These are phyloP conservation scores for Colletotrichum melonis DNA, from an alignment of 2,329 filamentous ascomycete species.

Conservation along the genomic window DNA sequence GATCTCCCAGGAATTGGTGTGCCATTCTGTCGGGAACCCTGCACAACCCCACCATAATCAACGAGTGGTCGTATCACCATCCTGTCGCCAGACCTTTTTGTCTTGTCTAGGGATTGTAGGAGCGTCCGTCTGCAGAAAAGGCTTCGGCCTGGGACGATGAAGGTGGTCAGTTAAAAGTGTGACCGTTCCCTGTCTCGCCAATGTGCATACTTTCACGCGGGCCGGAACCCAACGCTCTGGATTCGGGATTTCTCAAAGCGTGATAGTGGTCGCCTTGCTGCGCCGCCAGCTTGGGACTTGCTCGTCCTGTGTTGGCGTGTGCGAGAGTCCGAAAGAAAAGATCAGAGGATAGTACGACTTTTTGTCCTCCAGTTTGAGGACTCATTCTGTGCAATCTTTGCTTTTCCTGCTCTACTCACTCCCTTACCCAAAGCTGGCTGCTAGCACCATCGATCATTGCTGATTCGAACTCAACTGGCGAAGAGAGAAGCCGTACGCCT, in stretches of 20 bases:
- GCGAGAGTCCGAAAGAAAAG: not conserved
- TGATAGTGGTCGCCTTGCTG: slow-evolving; percentile 17
- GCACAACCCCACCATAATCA: not conserved
- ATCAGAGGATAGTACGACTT: not conserved
- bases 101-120: slow-evolving; percentile 28
- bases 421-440: not conserved
- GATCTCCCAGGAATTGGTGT: slow-evolving; percentile 19
- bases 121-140: not conserved
- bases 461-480: not conserved
- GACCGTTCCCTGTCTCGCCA: slow-evolving; percentile 2
- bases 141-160: not conserved
- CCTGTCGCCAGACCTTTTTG: slow-evolving; percentile 1
- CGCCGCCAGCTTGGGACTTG: slow-evolving; percentile 3
- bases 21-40: slow-evolving; percentile 13
- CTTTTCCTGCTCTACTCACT: slow-evolving; percentile 1
- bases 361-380: not conserved
- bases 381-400: slow-evolving; percentile 4
- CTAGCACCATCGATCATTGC: not conserved
- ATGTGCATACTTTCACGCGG: not conserved
- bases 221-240: slow-evolving; percentile 23
- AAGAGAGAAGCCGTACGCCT: not conserved
- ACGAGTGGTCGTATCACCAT: not conserved
- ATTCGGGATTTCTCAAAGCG: slow-evolving; percentile 6
- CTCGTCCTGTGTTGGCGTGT: not conserved
- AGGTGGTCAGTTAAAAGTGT: slow-evolving; percentile 11